These are phyloP conservation scores for Geotrichum klebahnii DNA, from an alignment of 1,139 yeast genomes.

Conservation along the genomic window DNA sequence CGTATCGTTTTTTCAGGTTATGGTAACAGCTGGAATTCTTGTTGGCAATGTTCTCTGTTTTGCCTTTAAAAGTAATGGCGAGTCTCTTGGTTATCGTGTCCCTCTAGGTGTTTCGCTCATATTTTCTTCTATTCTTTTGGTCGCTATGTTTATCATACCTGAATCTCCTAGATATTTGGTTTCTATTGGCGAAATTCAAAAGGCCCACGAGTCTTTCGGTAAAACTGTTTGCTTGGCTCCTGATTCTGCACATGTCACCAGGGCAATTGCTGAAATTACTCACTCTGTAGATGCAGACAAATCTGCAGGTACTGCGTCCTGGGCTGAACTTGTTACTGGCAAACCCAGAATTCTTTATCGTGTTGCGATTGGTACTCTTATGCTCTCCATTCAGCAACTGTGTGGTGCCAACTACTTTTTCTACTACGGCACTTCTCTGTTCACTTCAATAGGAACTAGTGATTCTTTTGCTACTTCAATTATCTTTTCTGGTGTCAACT, in stretches of 20 bases:
- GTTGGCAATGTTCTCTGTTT: slow-evolving; percentile 64
- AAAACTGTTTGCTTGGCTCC: slow-evolving; percentile 57
- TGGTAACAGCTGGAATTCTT: slow-evolving; percentile 65
- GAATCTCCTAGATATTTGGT: slow-evolving; percentile 76
- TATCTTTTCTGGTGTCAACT: slow-evolving; percentile 72
- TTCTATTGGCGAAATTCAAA: slow-evolving; percentile 50
- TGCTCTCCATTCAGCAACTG: slow-evolving; percentile 70
- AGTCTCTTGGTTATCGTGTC: slow-evolving; percentile 56
- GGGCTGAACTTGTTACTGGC: slow-evolving; percentile 63
- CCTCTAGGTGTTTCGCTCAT: slow-evolving; percentile 51
- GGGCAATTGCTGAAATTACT: slow-evolving; percentile 57
- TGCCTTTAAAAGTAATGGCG: slow-evolving; percentile 52
- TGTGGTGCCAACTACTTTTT: slow-evolving; percentile 80
- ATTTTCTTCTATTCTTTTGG: slow-evolving; percentile 43
- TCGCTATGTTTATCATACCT: slow-evolving; percentile 65
- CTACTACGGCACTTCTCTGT: slow-evolving; percentile 75
- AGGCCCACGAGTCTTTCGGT: slow-evolving; percentile 60
- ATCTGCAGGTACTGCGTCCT: slow-evolving; percentile 61
- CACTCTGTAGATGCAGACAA: slow-evolving; percentile 63
- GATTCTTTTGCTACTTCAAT: slow-evolving; percentile 69
- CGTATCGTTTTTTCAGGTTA: slow-evolving; percentile 64
- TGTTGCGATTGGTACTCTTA: slow-evolving; percentile 58
- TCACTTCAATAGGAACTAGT: slow-evolving; percentile 65
- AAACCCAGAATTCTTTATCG: slow-evolving; percentile 65
- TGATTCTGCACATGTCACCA: slow-evolving; percentile 55